Evolutionary conservation across 257 asterid species (phyloP).

Genomic region (Marsdenia floribunda): DNA sequence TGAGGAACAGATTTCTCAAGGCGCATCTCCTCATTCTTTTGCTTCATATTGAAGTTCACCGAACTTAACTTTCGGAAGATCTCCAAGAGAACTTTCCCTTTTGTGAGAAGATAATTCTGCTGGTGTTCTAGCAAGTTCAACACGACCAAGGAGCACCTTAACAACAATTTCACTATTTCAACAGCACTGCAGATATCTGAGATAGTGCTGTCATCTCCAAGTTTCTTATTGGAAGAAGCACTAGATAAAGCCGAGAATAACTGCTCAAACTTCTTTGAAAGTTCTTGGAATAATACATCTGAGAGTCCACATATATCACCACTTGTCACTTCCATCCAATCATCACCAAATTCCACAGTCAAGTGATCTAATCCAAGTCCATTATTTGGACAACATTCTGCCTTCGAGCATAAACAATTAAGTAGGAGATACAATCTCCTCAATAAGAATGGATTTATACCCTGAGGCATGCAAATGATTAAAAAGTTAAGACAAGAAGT

Average conservation of each 20-base stretch:
- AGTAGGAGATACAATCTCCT: slow-evolving; percentile 53
- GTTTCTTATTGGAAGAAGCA: slow-evolving; percentile 25
- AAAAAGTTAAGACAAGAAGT: not conserved
- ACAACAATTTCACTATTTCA: slow-evolving; percentile 46
- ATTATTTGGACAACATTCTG: slow-evolving; percentile 23
- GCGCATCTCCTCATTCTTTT: slow-evolving; percentile 21
- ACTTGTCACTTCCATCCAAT: slow-evolving; percentile 26
- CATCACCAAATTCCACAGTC: slow-evolving; percentile 31
- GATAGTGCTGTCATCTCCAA: slow-evolving; percentile 25
- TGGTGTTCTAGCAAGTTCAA: slow-evolving; percentile 37
- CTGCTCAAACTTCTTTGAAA: slow-evolving; percentile 42
- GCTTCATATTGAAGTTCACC: slow-evolving; percentile 23
- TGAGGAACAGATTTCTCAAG: slow-evolving; percentile 52
- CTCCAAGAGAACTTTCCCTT: slow-evolving; percentile 42
- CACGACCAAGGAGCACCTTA: slow-evolving; percentile 69
- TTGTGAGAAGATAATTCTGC: slow-evolving; percentile 37
- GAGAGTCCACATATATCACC: slow-evolving; percentile 43
- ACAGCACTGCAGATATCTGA: slow-evolving; percentile 22
- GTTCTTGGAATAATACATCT: slow-evolving; percentile 39
- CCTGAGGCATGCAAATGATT: slow-evolving; percentile 38
- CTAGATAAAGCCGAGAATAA: slow-evolving; percentile 33
- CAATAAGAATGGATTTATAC: slow-evolving; percentile 38
- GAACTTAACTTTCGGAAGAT: slow-evolving; percentile 41
- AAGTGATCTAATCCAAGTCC: slow-evolving; percentile 25
- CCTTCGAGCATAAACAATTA: slow-evolving; percentile 32